Evolutionary conservation across 331 rosid genomes (phyloP), one percentile per base, ranked within the genome.

Genomic region (Ulmus americana): DNA sequence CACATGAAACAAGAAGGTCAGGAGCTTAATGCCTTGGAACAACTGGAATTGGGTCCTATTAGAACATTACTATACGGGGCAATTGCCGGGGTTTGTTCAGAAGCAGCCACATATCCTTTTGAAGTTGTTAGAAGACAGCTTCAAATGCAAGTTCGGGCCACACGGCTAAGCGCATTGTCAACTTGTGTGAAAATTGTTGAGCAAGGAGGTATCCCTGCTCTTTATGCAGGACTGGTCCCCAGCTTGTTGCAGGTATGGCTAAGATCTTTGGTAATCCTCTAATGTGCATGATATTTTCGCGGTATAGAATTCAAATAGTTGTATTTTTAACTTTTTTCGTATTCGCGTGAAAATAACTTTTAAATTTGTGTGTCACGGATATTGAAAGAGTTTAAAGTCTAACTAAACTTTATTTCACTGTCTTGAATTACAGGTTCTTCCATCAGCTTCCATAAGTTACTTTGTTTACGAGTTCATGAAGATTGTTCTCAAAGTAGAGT

Each of bases 141-240:
- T 16, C 85, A 81, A 68, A 63, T 81, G 82, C 85, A 81, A 70
- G 75, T 63, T 54, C 75, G 68, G 39, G 75, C 76, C 28, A 77
- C 59, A 55, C 63, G 44, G 54, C 45, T 74, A 70, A 74, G 71
- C 59, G 75, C 85, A 0, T 7, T 81, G 41, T 70, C 82, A 16
- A 81, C 88, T 77, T 80, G 81, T 69, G 49, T 60, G 13, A 74
- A 74, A 56, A 80, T 83, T 61, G 61, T 83, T 55, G 81, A 83
- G 52, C 83, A 72, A 61, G 85, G 88, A 61, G 85, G 88, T 53
- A 49, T 80, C 54, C 83, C 85, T 13, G 85, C 88, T 40, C 88
- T 83, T 8, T 83, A 83, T 74, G 81, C 81, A 0, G 88, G 88
- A 16, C 39, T 83, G 55, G 67, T 75, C 59, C 88, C 88, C 53